Percentiles rank a stretch among this genome's conserved stretches.
These are phyloP conservation scores for Penicillium macrosclerotiorum DNA, from an alignment of 495 filamentous ascomycete species.

Conservation along the genomic window DNA sequence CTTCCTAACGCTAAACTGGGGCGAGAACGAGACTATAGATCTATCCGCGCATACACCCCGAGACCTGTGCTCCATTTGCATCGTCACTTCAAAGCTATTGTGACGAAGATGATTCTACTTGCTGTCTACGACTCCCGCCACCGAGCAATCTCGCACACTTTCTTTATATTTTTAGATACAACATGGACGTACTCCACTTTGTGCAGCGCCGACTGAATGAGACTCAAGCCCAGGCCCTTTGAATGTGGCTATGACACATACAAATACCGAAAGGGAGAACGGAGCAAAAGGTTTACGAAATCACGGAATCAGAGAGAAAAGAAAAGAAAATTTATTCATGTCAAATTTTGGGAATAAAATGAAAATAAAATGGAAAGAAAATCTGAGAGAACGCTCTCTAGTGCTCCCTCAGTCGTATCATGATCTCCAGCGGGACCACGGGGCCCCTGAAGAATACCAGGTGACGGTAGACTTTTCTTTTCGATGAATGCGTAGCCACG, in stretches of 20 bases:
- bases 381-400: too few relatives aligned
- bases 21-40: constrained; percentile 7
- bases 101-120: constrained; percentile 21
- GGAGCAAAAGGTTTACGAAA: too few relatives aligned
- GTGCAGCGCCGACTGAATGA: constrained; percentile 12
- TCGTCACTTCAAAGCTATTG: constrained; percentile 23
- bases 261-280: neutral
- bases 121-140: constrained; percentile 15
- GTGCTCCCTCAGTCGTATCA: too few relatives aligned
- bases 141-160: constrained; percentile 7
- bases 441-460: too few relatives aligned
- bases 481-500: too few relatives aligned
- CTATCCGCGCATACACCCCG: constrained; percentile 24
- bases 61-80: constrained; percentile 16
- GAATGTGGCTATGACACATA: neutral
- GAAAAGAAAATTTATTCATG: too few relatives aligned
- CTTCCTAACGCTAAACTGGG: too few relatives aligned
- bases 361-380: too few relatives aligned
- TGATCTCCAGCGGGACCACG: too few relatives aligned
- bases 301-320: too few relatives aligned
- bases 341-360: too few relatives aligned
- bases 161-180: constrained; percentile 17
- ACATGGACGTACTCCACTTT: constrained; percentile 16
- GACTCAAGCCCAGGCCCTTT: neutral
- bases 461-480: too few relatives aligned